Evolutionary conservation across 768 basidiomycete genomes (phyloP), one percentile per base, ranked within the genome.

Genomic region (Boletus rufocinnamomeus): DNA sequence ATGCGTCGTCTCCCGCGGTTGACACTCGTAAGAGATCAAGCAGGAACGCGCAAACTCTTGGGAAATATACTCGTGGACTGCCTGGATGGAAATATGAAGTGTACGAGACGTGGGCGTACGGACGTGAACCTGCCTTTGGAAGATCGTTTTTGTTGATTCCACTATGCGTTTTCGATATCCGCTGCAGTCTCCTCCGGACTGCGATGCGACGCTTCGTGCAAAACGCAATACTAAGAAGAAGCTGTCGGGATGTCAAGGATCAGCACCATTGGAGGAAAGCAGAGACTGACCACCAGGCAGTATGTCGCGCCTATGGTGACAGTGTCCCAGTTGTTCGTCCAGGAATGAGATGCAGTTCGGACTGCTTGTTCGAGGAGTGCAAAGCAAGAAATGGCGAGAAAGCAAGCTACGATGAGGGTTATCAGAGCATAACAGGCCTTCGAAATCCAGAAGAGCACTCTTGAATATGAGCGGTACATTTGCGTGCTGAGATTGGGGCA

Each of bases 21-120:
- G 79, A 32, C 87, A 86, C 71, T 88, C 84, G 72, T 87, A 84
- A 10, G 85, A 78, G 62, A 91, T 79, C 41, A 91, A 75, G 71
- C 88, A 90, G 21, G 84, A 76, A 27, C 91, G 86, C n/a, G 84
- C 79, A 69, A 86, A 91, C 67, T 93, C 91, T 68, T 87, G 86
- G 52, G 80, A 77, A 57, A 92, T 82, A 63, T 87, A 88, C 55
- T 81, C 78, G 63, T 84, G 82, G 21, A 91, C 87, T 7, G 78
- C 69, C 89, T 92, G 60, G 38, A 34, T 23, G 38, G 41, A 21
- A 11, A 50, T 40, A 32, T 64, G 49, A 45, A 49, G 44, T 9
- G 46, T 25, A 43, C 7, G 28, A 41, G 41, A 59, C 37, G 30
- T 27, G 54, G 30, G 28, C 25, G 21, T 9, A 45, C 37, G 1